phyloP scores from a whole-genome alignment of 306 rosid species.

The Dalbergia cultrata region DNA sequence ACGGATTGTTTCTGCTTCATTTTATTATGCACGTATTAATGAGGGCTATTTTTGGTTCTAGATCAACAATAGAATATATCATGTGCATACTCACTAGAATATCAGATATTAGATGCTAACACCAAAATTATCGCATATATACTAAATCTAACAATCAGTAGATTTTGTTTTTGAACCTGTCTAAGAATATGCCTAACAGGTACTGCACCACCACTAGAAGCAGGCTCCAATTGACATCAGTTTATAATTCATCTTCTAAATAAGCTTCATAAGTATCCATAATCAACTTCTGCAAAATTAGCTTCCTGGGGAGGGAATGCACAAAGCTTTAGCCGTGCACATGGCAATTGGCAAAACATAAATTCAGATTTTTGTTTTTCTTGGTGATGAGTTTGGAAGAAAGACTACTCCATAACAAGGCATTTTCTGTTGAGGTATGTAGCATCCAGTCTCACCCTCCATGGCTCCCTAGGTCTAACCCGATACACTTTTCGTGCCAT shows the following conservation, averaged over 20 bases:
- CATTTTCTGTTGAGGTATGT: conserved; percentile 40
- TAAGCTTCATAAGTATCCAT: background rate
- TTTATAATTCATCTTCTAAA: background rate
- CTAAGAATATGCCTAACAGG: background rate
- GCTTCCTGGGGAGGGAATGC: conserved; percentile 1
- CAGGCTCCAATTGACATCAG: too few species aligned
- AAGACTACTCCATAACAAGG: conserved; percentile 34
- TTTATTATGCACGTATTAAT: background rate
- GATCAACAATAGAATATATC: background rate
- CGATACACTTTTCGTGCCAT: too few species aligned
- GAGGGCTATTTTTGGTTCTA: background rate
- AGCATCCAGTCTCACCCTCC: conserved; percentile 37
- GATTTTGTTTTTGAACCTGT: background rate
- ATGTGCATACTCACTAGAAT: background rate
- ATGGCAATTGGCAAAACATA: background rate
- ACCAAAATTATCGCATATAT: background rate
- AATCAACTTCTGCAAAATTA: conserved; percentile 5
- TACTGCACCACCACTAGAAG: too few species aligned
- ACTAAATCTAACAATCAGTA: conserved; percentile 3
- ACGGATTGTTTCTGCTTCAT: background rate
- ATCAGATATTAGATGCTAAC: background rate
- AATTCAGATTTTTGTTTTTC: background rate
- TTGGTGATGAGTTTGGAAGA: conserved; percentile 35
- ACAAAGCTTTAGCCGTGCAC: background rate
- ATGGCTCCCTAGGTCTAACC: background rate